Evolutionary conservation across 208 protist genomes (phyloP).

Genomic region (Leishmania gerbilli): DNA sequence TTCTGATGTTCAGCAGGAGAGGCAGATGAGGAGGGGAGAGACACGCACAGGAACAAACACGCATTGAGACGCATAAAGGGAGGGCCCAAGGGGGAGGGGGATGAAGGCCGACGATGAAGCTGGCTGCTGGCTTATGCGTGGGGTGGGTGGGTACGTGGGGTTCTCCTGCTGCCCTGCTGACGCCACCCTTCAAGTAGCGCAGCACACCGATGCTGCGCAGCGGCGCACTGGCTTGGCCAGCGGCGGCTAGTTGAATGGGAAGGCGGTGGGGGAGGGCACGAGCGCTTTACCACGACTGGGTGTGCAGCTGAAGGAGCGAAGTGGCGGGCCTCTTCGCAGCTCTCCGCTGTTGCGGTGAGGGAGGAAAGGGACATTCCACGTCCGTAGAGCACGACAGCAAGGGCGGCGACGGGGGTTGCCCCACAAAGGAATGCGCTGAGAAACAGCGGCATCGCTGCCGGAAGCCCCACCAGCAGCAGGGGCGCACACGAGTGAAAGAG

Average conservation of each 20-base stretch:
- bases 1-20: not conserved
- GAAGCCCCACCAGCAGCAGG: not conserved
- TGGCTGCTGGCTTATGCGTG: not conserved
- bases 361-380: not conserved
- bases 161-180: not conserved
- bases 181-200: not conserved
- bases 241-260: not conserved
- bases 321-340: not conserved
- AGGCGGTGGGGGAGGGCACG: not conserved
- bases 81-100: not conserved
- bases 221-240: not conserved
- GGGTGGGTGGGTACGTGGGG: not conserved
- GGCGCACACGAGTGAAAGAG: not conserved
- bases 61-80: not conserved
- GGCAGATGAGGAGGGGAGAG: not conserved
- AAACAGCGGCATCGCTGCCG: not conserved
- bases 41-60: not conserved
- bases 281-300: not conserved
- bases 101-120: not conserved
- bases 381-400: not conserved
- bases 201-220: not conserved
- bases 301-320: not conserved
- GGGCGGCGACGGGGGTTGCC: not conserved
- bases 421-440: not conserved
- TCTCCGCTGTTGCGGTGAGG: not conserved